These are phyloP conservation scores for Fusarium neocosmosporiellum DNA, from an alignment of 2,329 filamentous ascomycete species.

Conservation along the genomic window DNA sequence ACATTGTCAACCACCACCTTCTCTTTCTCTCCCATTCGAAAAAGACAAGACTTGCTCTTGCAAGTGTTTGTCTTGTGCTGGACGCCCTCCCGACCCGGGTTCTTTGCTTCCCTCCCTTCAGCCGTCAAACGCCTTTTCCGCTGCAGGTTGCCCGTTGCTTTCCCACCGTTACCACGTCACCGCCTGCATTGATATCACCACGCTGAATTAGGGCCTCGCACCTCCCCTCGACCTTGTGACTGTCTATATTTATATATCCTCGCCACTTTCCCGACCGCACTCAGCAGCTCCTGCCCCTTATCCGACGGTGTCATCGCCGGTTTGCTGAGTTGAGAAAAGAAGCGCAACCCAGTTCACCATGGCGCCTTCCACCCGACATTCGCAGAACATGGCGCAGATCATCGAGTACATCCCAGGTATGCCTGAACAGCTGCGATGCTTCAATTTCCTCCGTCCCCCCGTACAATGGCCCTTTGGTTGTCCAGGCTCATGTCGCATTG, in stretches of 20 bases:
- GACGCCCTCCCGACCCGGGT: conserved; percentile 11
- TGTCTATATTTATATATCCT: conserved; percentile 18
- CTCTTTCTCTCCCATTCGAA: conserved; percentile 29
- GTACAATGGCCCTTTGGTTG: conserved; percentile 21
- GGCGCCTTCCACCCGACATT: conserved; percentile 62
- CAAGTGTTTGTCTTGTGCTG: conserved; percentile 30
- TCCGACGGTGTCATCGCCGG: conserved; percentile 18
- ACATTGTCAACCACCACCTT: conserved; percentile 38
- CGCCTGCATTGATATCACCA: conserved; percentile 28
- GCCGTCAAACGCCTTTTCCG: conserved; percentile 12
- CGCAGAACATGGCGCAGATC: conserved; percentile 81
- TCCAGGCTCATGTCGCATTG: conserved; percentile 47
- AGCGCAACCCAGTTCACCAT: conserved; percentile 52
- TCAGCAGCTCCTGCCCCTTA: conserved; percentile 6
- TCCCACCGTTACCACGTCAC: conserved; percentile 31
- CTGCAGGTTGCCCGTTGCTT: conserved; percentile 27
- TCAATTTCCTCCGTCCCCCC: conserved; percentile 13
- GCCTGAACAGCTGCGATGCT: conserved; percentile 38
- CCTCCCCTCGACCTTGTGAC: conserved; percentile 19
- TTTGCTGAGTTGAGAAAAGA: conserved; percentile 16
- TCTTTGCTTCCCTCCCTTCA: conserved; percentile 14
- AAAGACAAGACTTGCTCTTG: conserved; percentile 12
- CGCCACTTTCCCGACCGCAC: conserved; percentile 6
- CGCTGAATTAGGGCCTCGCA: conserved; percentile 22
- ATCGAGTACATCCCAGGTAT: conserved; percentile 96